Conservation (phyloP, 2,329 filamentous ascomycete genomes). For the Colletotrichum tropicale region DNA sequence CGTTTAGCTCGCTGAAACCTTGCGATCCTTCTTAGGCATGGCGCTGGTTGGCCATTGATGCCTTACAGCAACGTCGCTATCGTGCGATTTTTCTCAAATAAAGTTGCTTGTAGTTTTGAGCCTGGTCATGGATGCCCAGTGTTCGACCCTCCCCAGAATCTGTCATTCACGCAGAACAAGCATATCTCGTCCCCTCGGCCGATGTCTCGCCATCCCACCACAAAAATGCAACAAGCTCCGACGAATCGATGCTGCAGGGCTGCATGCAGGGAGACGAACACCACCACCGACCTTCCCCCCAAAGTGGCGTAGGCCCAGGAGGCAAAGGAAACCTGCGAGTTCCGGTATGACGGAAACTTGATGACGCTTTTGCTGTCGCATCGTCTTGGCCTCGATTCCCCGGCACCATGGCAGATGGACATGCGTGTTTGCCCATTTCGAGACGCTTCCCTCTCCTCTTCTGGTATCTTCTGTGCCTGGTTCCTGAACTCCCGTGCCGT, state of each 20-base stretch:
- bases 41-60: not conserved
- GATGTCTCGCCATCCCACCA: not conserved
- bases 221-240: not conserved
- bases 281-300: not conserved
- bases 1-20: not conserved
- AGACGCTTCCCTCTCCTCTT: not conserved
- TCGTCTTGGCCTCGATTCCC: not conserved
- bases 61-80: not conserved
- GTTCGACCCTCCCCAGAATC: not conserved
- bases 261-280: not conserved
- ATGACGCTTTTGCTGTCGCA: slow-evolving; percentile 8
- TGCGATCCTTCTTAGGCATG: not conserved
- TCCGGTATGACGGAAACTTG: not conserved
- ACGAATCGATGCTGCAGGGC: not conserved
- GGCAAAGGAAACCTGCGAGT: not conserved
- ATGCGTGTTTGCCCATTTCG: not conserved
- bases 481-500: not conserved
- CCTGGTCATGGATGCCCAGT: not conserved
- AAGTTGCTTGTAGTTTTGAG: not conserved
- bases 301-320: not conserved
- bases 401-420: not conserved
- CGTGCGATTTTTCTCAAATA: not conserved
- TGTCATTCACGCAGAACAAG: not conserved
- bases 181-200: not conserved
- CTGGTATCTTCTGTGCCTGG: not conserved